Percentiles rank a stretch among this genome's conserved stretches.
These are phyloP conservation scores for Tetrapisispora nanseiensis DNA, from an alignment of 805 yeast genomes.

Conservation along the genomic window DNA sequence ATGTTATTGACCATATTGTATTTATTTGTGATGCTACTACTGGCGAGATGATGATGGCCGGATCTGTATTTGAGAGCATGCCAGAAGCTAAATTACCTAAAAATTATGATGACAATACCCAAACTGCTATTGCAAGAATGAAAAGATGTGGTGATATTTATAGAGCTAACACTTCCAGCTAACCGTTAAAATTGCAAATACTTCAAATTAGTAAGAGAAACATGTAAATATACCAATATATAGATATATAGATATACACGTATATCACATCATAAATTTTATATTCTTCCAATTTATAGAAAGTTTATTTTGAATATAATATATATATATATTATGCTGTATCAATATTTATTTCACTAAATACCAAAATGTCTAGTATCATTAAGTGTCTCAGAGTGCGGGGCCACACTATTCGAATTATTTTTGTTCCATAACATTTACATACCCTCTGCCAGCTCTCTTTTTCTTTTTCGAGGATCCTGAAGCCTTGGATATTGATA, in stretches of 20 bases:
- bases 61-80: slow-evolving; percentile 54
- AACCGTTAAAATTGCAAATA: too few relatives aligned
- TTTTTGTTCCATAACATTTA: slow-evolving; percentile 46
- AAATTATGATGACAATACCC: slow-evolving; percentile 17
- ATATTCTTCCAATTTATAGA: too few relatives aligned
- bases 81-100: slow-evolving; percentile 32
- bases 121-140: slow-evolving; percentile 24
- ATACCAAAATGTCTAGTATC: too few relatives aligned
- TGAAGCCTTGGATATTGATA: slow-evolving; percentile 30
- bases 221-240: too few relatives aligned
- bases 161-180: slow-evolving; percentile 7
- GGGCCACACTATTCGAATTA: slow-evolving; percentile 1
- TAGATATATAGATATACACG: too few relatives aligned
- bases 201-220: too few relatives aligned
- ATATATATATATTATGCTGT: too few relatives aligned
- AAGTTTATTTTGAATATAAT: too few relatives aligned
- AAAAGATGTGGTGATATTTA: slow-evolving; percentile 26
- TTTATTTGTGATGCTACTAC: slow-evolving; percentile 53
- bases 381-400: too few relatives aligned
- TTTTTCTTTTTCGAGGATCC: slow-evolving; percentile 31
- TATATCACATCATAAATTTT: too few relatives aligned
- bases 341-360: too few relatives aligned
- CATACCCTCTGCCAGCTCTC: slow-evolving; percentile 49
- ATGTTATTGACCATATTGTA: slow-evolving; percentile 51
- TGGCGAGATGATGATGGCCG: slow-evolving; percentile 49